Evolutionary conservation across 2,329 filamentous ascomycete genomes (phyloP).

Genomic region (Apiospora sp.): DNA sequence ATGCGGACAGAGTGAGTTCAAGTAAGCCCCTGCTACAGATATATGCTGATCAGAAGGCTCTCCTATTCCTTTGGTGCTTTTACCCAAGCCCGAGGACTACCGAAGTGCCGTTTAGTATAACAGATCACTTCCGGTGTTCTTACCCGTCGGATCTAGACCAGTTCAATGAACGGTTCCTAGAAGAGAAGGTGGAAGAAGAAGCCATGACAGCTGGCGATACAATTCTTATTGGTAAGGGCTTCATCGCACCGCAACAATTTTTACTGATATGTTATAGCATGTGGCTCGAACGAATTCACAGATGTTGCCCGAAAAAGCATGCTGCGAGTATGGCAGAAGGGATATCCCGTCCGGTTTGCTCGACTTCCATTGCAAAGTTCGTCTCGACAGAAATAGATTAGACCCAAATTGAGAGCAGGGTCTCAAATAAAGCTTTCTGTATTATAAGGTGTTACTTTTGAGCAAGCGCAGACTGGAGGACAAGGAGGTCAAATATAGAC

Average conservation of each 20-base stretch:
- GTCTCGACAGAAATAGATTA: background rate
- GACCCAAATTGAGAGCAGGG: background rate
- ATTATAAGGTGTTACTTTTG: background rate
- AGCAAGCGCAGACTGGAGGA: background rate
- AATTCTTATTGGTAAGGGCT: slow-evolving; percentile 1
- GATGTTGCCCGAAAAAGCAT: background rate
- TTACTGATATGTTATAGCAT: slow-evolving; percentile 7
- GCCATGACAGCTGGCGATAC: background rate
- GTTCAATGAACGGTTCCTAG: background rate
- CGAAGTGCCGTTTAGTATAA: background rate
- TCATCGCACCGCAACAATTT: background rate
- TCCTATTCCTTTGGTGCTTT: slow-evolving; percentile 10
- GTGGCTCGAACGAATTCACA: slow-evolving; percentile 1
- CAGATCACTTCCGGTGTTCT: slow-evolving; percentile 1
- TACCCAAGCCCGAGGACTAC: background rate
- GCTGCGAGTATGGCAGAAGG: slow-evolving; percentile 11
- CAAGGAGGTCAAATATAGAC: background rate
- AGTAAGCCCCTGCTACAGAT: background rate
- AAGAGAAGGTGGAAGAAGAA: background rate
- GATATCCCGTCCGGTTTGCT: background rate
- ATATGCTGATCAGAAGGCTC: background rate
- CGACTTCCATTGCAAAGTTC: background rate
- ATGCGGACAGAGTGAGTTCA: slow-evolving; percentile 14
- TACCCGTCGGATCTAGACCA: slow-evolving; percentile 8
- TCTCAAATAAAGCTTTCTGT: background rate